Evolutionary conservation across 169 alveolate species (phyloP).

Genomic region (Babesia divergens): DNA sequence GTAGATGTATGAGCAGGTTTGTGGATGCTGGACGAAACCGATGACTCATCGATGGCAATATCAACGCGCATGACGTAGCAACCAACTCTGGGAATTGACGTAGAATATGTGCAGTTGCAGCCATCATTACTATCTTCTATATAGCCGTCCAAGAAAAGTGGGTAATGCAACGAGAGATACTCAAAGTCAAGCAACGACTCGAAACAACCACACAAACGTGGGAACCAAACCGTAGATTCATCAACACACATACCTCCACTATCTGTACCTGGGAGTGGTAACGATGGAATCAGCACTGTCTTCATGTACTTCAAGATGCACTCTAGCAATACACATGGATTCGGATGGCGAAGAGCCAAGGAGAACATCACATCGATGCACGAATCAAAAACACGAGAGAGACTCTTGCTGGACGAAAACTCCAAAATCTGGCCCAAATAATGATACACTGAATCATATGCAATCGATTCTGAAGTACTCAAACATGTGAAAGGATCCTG

Average conservation of each 20-base stretch:
- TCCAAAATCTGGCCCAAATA: conserved; percentile 10
- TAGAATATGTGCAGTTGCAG: neutral
- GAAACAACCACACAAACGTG: conserved; percentile 7
- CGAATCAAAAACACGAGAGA: conserved; percentile 4
- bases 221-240: conserved; percentile 5
- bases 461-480: neutral
- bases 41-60: conserved; percentile 9
- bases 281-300: conserved; percentile 23
- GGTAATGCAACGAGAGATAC: conserved; percentile 55
- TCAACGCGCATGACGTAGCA: conserved; percentile 44
- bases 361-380: conserved; percentile 52
- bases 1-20: neutral
- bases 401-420: conserved; percentile 1
- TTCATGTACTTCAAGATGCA: conserved; percentile 20
- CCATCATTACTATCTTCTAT: neutral
- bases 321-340: conserved; percentile 25
- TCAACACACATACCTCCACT: neutral
- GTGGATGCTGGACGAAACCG: conserved; percentile 1
- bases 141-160: conserved; percentile 7
- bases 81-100: conserved; percentile 44
- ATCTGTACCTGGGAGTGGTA: neutral
- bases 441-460: conserved; percentile 9
- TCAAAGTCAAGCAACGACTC: conserved; percentile 41
- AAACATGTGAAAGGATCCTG: neutral
- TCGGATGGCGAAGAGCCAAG: conserved; percentile 36